phyloP scores from a whole-genome alignment of 106 monocot species.

The Amphibolis antarctica region DNA sequence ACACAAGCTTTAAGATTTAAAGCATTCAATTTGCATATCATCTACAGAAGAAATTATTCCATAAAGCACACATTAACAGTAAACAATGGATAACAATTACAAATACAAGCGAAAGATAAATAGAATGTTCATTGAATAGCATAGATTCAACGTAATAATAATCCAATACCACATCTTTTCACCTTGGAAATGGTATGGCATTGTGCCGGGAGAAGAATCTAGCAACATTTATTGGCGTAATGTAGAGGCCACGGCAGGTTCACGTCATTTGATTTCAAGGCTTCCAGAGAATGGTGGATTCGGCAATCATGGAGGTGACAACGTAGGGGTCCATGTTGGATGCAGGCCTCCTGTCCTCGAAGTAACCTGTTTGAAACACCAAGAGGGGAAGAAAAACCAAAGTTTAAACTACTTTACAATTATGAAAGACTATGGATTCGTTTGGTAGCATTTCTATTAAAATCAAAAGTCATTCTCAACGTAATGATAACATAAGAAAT shows the following conservation, averaged over 20 bases:
- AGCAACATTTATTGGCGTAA: not conserved
- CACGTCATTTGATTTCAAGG: slow-evolving; percentile 2
- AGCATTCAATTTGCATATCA: no score
- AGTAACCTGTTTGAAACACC: slow-evolving; percentile 8
- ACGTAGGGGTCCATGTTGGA: slow-evolving; percentile 24
- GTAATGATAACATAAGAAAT: no score
- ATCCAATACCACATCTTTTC: not conserved
- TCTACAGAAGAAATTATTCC: no score
- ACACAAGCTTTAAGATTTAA: no score
- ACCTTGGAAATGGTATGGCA: no score
- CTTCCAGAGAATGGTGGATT: slow-evolving; percentile 21
- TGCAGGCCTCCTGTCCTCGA: slow-evolving; percentile 17
- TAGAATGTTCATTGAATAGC: no score
- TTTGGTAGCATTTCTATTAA: no score
- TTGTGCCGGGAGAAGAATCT: not conserved
- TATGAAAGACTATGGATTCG: no score
- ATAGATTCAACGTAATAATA: not conserved
- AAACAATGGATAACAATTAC: no score
- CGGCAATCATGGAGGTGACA: slow-evolving; percentile 19
- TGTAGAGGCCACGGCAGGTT: not conserved
- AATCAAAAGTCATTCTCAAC: no score
- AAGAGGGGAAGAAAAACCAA: not conserved
- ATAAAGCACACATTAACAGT: no score
- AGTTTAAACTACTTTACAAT: not conserved
- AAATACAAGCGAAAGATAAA: no score